Evolutionary conservation across 352 stramenopile genomes (phyloP).

Genomic region (Aphanomyces astaci): DNA sequence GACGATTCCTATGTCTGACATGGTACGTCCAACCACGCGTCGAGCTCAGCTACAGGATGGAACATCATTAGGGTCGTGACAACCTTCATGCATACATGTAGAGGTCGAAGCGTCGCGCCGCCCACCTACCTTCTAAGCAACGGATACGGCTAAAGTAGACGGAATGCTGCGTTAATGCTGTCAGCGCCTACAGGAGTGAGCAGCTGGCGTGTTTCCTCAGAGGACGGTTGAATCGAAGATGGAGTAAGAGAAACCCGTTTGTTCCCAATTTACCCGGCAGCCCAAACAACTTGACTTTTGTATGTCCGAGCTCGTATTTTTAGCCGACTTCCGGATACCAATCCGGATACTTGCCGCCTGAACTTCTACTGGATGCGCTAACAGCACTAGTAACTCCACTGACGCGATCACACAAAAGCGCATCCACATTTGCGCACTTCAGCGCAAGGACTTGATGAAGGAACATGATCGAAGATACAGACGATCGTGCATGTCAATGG

Average conservation of each 20-base stretch:
- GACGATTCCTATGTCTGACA: slow-evolving; percentile 21
- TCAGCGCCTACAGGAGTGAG: background rate
- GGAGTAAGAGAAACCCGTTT: background rate
- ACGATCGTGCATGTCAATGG: too few relatives aligned
- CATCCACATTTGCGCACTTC: too few relatives aligned
- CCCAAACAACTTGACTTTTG: background rate
- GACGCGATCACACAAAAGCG: too few relatives aligned
- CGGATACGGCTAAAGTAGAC: too few relatives aligned
- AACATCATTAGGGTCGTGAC: too few relatives aligned
- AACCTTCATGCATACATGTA: too few relatives aligned
- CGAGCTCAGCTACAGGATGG: too few relatives aligned
- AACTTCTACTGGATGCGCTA: background rate
- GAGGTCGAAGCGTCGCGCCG: too few relatives aligned
- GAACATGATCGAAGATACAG: too few relatives aligned
- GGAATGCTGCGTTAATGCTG: background rate
- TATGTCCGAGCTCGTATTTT: background rate
- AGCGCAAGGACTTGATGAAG: too few relatives aligned
- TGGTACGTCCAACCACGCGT: background rate
- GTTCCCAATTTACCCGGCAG: background rate
- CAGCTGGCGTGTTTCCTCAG: background rate
- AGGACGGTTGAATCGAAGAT: background rate
- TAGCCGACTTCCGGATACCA: background rate
- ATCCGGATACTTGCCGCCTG: background rate
- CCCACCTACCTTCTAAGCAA: too few relatives aligned
- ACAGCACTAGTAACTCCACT: too few relatives aligned